Evolutionary conservation across 306 rosid species (phyloP), one percentile per base, ranked within the genome.

Genomic region (Lathyrus aphaca): DNA sequence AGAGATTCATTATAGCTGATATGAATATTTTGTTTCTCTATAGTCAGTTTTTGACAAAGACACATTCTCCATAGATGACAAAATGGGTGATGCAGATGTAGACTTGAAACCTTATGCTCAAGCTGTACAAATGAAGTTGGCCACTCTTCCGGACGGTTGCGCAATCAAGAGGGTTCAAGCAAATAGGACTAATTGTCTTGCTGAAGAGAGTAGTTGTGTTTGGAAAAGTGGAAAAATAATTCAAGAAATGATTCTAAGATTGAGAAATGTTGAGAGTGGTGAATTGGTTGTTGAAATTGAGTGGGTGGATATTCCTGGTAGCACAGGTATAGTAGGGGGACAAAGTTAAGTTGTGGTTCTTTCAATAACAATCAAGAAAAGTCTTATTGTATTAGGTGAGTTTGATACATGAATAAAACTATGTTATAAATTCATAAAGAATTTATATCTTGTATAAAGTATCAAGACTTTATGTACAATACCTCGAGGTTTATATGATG

Each of bases 31-130:
- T 54, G 59, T 17, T 37, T 18, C 11, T 19, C 0, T 78, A 49
- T 73, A 91, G 97, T 57, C 76, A 3, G 96, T 88, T 68, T 94
- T 38, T 51, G 97, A 94, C 83, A 79, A 80, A 40, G 99, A 94
- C 77, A 84, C 85, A 0, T 80, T 94, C 39, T 80, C 86, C 0
- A 64, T 25, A 38, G 97, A 94, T 60, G 99, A 94, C 75, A 71
- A 76, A 72, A 90, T 94, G 97, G 99, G 99, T 0, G 89, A 89
- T 12, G 95, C 97, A 9, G 87, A 72, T 6, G 74, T 94, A 59
- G 97, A 94, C 80, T 72, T 94, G 23, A 79, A 74, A 66, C 96
- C 97, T 13, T 94, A 84, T 60, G 10, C 77, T 17, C 68, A 86
- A 72, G 72, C 89, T 49, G 32, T 81, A 15, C 58, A 75, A 61